phyloP scores from a whole-genome alignment of 2,329 filamentous ascomycete species.

The Trichoderma sp. region DNA sequence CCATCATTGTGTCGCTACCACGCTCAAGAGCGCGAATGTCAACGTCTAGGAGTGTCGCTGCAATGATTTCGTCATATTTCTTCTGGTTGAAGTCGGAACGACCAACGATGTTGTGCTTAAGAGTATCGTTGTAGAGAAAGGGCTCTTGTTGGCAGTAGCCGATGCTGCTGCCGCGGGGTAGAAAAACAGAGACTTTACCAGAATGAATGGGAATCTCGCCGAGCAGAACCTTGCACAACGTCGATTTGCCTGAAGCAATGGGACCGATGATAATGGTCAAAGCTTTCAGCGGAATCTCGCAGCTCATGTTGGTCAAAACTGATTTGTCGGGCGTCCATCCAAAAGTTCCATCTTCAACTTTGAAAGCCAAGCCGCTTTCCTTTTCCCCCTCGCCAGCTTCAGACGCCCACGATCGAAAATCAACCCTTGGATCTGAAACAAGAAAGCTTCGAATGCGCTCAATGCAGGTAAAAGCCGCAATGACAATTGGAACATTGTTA shows the following conservation, averaged over 20 bases:
- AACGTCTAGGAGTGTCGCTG: conserved; percentile 29
- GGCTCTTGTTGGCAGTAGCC: conserved; percentile 36
- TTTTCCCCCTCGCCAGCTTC: not conserved
- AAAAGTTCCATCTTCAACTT: conserved; percentile 20
- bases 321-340: conserved; percentile 5
- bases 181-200: not conserved
- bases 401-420: too few relatives aligned
- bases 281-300: conserved; percentile 19
- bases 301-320: conserved; percentile 17
- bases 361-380: conserved; percentile 10
- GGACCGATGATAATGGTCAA: conserved; percentile 40
- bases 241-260: conserved; percentile 38
- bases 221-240: conserved; percentile 30
- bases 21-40: conserved; percentile 32
- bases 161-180: conserved; percentile 24
- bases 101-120: conserved; percentile 17
- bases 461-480: not conserved
- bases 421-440: too few relatives aligned
- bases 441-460: too few relatives aligned
- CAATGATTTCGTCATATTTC: conserved; percentile 25
- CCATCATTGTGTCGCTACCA: conserved; percentile 35
- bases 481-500: not conserved
- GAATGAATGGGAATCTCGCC: too few relatives aligned
- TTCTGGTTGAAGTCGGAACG: too few relatives aligned
- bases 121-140: conserved; percentile 32